Percentiles rank a stretch among this genome's conserved stretches.
Conservation (phyloP, 352 stramenopile species). For the Phytophthora pinifolia region DNA sequence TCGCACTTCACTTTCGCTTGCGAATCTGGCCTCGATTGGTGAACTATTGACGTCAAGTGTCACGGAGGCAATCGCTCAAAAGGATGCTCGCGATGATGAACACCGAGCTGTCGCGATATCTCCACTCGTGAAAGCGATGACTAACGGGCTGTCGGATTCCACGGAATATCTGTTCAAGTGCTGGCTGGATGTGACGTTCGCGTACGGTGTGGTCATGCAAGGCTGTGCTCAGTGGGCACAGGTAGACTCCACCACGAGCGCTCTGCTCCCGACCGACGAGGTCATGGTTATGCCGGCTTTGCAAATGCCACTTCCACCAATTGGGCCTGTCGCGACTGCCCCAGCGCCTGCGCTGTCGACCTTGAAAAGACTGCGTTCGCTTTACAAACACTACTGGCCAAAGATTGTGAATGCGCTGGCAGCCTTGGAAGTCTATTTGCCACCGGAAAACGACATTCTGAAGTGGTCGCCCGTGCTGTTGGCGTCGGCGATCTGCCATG, state of each 20-base stretch:
- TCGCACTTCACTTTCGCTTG: slow-evolving; percentile 51
- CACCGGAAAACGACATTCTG: slow-evolving; percentile 13
- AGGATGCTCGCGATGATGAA: slow-evolving; percentile 26
- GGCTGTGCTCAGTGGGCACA: slow-evolving; percentile 38
- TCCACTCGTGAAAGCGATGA: slow-evolving; percentile 59
- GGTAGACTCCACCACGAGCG: slow-evolving; percentile 10
- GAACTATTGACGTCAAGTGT: slow-evolving; percentile 56
- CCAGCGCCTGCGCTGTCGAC: slow-evolving; percentile 8
- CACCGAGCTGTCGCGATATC: slow-evolving; percentile 21
- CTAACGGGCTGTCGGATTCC: slow-evolving; percentile 38
- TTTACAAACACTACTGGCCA: slow-evolving; percentile 67
- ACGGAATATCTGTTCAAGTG: slow-evolving; percentile 50
- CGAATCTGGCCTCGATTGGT: slow-evolving; percentile 63
- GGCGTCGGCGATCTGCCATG: slow-evolving; percentile 45
- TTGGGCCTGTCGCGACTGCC: slow-evolving; percentile 6
- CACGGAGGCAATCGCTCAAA: slow-evolving; percentile 27
- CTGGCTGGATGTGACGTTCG: slow-evolving; percentile 52
- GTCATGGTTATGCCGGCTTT: slow-evolving; percentile 31
- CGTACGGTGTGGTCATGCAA: slow-evolving; percentile 52
- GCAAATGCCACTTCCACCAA: slow-evolving; percentile 32
- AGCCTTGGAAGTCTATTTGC: slow-evolving; percentile 31
- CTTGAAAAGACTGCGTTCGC: slow-evolving; percentile 24
- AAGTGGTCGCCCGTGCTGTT: slow-evolving; percentile 36
- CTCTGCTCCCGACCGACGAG: slow-evolving; percentile 16
- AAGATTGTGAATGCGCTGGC: slow-evolving; percentile 51